These are phyloP conservation scores for Hibiscus mutabilis DNA, from an alignment of 345 rosid species.

Conservation along the genomic window DNA sequence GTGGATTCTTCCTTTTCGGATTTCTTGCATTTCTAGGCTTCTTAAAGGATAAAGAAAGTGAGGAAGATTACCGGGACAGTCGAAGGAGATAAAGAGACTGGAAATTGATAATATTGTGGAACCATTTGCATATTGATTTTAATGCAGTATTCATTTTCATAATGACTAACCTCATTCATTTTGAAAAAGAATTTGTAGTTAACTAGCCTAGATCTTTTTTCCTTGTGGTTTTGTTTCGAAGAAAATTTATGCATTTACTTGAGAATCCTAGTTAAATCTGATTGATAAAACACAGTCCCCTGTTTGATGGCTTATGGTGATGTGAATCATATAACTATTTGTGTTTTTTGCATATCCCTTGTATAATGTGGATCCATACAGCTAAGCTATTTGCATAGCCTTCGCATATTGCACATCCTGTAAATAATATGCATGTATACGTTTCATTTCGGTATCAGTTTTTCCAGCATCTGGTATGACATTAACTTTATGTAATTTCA, in stretches of 20 bases:
- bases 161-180: neutral
- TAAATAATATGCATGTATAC: neutral
- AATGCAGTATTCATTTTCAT: neutral
- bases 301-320: neutral
- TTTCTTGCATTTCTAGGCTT: constrained; percentile 80
- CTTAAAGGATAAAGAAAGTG: constrained; percentile 74
- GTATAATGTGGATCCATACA: too few species aligned
- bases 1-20: constrained; percentile 88
- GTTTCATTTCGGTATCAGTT: neutral
- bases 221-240: too few species aligned
- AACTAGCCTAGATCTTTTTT: neutral
- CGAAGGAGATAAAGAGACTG: constrained; percentile 41
- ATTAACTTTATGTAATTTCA: neutral
- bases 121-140: neutral
- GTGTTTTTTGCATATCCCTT: neutral
- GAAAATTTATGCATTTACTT: too few species aligned
- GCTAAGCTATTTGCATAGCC: too few species aligned
- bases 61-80: constrained; percentile 40
- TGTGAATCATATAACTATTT: neutral
- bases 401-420: neutral
- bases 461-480: neutral
- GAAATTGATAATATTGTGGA: neutral
- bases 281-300: neutral
- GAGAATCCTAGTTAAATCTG: neutral
- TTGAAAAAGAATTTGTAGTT: neutral